phyloP scores from a whole-genome alignment of 129 eudicot species.

The Helianthus tuberosus region DNA sequence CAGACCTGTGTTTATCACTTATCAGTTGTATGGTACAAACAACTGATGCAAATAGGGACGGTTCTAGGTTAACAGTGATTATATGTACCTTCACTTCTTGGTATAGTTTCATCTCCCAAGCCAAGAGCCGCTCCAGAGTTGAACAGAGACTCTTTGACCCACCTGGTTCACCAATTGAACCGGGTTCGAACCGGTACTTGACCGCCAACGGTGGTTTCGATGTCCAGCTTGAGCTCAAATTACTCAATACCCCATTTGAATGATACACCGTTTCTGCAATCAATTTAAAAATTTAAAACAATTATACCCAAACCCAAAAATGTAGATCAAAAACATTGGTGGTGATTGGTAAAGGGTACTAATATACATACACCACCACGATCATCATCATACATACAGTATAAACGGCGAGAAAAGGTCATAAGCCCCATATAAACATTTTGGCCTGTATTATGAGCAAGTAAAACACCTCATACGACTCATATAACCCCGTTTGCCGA shows the following conservation, averaged over 20 bases:
- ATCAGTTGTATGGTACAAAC: too few species aligned
- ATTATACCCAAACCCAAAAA: not conserved
- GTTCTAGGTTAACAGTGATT: not conserved
- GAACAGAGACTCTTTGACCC: conserved; percentile 86
- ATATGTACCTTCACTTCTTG: conserved; percentile 86
- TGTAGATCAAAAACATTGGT: not conserved
- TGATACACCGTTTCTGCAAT: conserved; percentile 89
- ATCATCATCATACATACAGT: too few species aligned
- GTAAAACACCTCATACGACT: too few species aligned
- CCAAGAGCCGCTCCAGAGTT: conserved; percentile 86
- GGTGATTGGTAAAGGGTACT: too few species aligned
- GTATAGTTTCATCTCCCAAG: conserved; percentile 97
- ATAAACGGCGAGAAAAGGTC: too few species aligned
- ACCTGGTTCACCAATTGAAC: conserved; percentile 63
- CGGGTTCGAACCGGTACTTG: conserved; percentile 82
- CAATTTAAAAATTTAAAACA: not conserved
- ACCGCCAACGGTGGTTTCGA: conserved; percentile 97
- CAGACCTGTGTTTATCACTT: not conserved
- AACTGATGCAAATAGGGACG: too few species aligned
- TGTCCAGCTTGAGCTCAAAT: conserved; percentile 97
- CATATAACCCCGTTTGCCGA: too few species aligned
- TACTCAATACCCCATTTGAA: conserved; percentile 89
- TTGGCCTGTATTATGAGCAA: too few species aligned
- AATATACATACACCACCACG: too few species aligned
- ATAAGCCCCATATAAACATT: too few species aligned